Evolutionary conservation across 768 basidiomycete species (phyloP), one percentile per base, ranked within the genome.

Genomic region (Dioszegia hungarica): DNA sequence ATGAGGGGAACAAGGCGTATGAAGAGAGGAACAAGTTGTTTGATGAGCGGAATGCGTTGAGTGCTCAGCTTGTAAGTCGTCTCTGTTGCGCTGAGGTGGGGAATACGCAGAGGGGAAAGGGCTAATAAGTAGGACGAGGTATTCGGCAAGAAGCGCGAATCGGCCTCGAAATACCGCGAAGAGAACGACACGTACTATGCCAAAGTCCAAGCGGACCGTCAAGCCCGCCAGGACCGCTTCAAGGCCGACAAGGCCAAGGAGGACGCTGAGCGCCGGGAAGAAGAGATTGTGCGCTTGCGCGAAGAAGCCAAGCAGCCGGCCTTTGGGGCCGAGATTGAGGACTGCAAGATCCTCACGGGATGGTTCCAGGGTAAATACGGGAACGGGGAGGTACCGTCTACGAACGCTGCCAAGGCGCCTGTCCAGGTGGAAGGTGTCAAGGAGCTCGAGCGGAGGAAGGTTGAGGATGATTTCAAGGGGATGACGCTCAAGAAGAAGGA

Each of bases 271-370:
- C 55, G 85, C 81, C 19, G 87, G 82, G 22, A 85, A 86, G 70
- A 85, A 76, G 90, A 91, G 72, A 80, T 86, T 57, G 86, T 84
- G 10, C 86, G 84, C 36, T 75, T 97, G 44, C 85, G 88, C 49
- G 95, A 99, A 58, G 92, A 98, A 73, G 95, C 95, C 22, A 84
- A 85, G 57, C 70, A 81, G 22, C 93, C 95, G 25, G 95, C 95
- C 0, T 98, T 83, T 81, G 89, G 90, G 69, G 81, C 85, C 51
- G 85, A 97, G 74, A 91, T 99, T 67, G 90, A 98, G 79, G 95
- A 98, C 74, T 97, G 92, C 79, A 59, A 56, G 28, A 70, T 76
- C 39, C 54, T 76, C n/a, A 68, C 73, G 54, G 68, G 68, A 3
- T 76, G 75, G 75, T 76, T 76, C 57, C 64, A 73, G 50, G 73